Base-by-base conservation (phyloP, 345 rosid species). In the Linum trigynum region DNA sequence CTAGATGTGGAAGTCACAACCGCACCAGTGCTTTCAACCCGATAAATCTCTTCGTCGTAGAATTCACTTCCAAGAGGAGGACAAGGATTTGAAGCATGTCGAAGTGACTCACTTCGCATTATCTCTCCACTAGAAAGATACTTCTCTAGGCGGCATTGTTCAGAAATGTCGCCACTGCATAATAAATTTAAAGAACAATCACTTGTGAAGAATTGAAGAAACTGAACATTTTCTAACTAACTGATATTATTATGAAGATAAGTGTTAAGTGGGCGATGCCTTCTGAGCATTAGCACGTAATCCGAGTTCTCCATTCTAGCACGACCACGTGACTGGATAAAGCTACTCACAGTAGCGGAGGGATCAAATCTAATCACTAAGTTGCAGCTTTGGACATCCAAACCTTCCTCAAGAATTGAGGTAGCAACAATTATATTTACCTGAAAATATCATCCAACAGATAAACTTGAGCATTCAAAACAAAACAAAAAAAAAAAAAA, bases 291-390 rank as follows among this genome's bases (percentile, higher is more conserved):
- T 78, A 94, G 77, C 65, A 94, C 32, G 67, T 84, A 94, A 37
- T 90, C 95, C 2, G 97, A 90, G 72, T 86, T 78, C 64, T 69
- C 79, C 95, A 81, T 86, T 79, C 99, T 81, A 37, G 99, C 99
- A 70, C 97, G 96, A 65, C 99, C 99, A 38, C 94, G 83, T n/a
- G 99, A 90, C 79, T 94, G 99, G 66, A 94, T 94, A 73, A 86
- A 94, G 76, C 99, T 94, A 76, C 90, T 82, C 67, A 88, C 81
- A 8, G 88, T 90, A 66, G 80, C 48, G 6, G 88, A 72, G 16
- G 97, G 99, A 66, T 94, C 99, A 65, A 94, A 94, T 80, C 87
- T 83, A 51, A 94, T 71, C 61, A 94, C 95, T 67, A 86, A 66
- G 74, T 94, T 90, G 84, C 99, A 94, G 69, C 84, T 80, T 70